Percentiles rank a stretch among this genome's conserved stretches.
Evolutionary conservation across 2,329 filamentous ascomycete species (phyloP).

Genomic region (Aspergillus piperis): DNA sequence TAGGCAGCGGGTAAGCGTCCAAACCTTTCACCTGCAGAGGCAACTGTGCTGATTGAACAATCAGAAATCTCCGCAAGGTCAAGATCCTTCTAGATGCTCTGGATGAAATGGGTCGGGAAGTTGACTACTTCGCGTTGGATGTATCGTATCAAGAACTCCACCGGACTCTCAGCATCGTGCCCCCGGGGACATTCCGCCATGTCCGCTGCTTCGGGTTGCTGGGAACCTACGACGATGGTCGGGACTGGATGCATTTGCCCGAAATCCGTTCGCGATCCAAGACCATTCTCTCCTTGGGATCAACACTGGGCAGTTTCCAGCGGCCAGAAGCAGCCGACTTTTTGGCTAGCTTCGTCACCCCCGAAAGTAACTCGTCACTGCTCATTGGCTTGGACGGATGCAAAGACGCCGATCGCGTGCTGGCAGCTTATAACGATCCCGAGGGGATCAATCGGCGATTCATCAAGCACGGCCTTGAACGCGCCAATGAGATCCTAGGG

Average conservation of each 20-base stretch:
- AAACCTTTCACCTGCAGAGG: conserved; percentile 35
- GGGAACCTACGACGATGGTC: conserved; percentile 84
- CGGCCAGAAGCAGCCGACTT: conserved; percentile 9
- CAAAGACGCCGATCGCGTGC: conserved; percentile 70
- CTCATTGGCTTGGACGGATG: conserved; percentile 15
- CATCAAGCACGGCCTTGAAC: conserved; percentile 12
- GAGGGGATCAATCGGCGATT: conserved; percentile 14
- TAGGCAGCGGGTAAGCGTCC: conserved; percentile 16
- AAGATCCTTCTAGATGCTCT: conserved; percentile 76
- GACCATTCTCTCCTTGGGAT: conserved; percentile 14
- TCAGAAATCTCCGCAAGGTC: conserved; percentile 69
- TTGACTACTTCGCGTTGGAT: conserved; percentile 87
- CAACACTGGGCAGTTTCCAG: conserved; percentile 14
- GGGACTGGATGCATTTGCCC: conserved; percentile 71
- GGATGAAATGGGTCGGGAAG: conserved; percentile 67
- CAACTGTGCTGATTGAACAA: conserved; percentile 37
- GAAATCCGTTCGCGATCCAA: conserved; percentile 42
- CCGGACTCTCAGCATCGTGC: conserved; percentile 66
- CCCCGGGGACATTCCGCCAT: conserved; percentile 61
- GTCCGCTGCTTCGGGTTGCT: conserved; percentile 75
- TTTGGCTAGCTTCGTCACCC: conserved; percentile 6
- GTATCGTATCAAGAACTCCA: conserved; percentile 73
- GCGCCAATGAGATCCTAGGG: conserved; percentile 71
- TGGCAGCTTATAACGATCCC: conserved; percentile 62
- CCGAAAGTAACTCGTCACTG: neutral